Percentiles rank a stretch among this genome's conserved stretches.
Evolutionary conservation across 495 filamentous ascomycete genomes (phyloP).

Genomic region (Aspergillus wentii): DNA sequence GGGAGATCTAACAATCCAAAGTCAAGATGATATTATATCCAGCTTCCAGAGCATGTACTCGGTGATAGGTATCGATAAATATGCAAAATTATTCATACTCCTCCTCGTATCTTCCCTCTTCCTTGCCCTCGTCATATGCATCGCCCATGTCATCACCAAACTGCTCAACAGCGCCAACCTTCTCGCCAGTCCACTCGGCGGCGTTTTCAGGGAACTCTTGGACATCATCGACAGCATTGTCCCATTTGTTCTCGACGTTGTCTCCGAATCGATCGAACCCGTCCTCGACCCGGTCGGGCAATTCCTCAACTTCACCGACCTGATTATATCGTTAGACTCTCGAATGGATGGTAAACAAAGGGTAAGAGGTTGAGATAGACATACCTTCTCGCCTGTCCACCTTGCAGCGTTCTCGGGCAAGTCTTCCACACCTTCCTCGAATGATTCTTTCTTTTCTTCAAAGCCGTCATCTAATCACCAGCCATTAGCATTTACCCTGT

Average conservation of each 20-base stretch:
- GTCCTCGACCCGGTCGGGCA: slow-evolving; percentile 25
- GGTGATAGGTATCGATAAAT: too few relatives aligned
- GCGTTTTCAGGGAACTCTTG: slow-evolving; percentile 33
- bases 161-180: slow-evolving; percentile 32
- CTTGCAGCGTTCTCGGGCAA: slow-evolving; percentile 34
- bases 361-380: not conserved
- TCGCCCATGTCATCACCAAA: slow-evolving; percentile 33
- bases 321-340: slow-evolving; percentile 1
- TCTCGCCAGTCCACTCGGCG: slow-evolving; percentile 28
- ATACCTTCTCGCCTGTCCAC: slow-evolving; percentile 33
- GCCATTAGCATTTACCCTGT: slow-evolving; percentile 21
- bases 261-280: slow-evolving; percentile 22
- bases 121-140: slow-evolving; percentile 32
- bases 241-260: slow-evolving; percentile 22
- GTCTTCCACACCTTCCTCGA: slow-evolving; percentile 30
- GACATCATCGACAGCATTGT: slow-evolving; percentile 25
- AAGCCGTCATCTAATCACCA: slow-evolving; percentile 19
- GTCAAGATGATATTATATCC: too few relatives aligned
- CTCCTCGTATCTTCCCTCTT: slow-evolving; percentile 19
- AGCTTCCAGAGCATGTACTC: too few relatives aligned
- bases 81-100: too few relatives aligned
- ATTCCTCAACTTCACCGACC: slow-evolving; percentile 30
- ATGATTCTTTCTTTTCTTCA: slow-evolving; percentile 22
- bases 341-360: not conserved
- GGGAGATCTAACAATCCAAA: too few relatives aligned